Evolutionary conservation across 2,329 filamentous ascomycete genomes (phyloP).

Genomic region (Verticillium dahliae): DNA sequence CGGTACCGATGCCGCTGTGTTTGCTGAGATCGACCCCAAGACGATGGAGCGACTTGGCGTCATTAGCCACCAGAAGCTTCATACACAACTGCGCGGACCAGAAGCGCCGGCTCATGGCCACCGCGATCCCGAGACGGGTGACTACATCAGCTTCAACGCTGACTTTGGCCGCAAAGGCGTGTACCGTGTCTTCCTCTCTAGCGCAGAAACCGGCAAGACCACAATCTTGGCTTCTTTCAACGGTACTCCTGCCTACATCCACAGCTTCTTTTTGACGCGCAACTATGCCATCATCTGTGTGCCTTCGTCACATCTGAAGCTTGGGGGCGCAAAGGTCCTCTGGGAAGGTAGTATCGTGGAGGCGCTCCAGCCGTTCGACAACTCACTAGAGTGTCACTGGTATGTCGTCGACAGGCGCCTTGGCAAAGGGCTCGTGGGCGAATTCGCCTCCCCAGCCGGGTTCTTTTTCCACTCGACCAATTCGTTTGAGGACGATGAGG

Average conservation of each 20-base stretch:
- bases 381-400: constrained; percentile 55
- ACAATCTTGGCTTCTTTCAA: constrained; percentile 64
- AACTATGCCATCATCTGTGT: constrained; percentile 69
- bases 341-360: constrained; percentile 64
- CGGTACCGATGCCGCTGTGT: constrained; percentile 47
- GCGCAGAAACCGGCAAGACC: constrained; percentile 57
- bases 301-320: constrained; percentile 56
- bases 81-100: constrained; percentile 62
- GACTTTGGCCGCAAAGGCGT: constrained; percentile 47
- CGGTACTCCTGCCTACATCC: constrained; percentile 63
- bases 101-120: constrained; percentile 66
- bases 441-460: constrained; percentile 59
- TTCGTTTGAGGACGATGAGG: constrained; percentile 56
- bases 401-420: constrained; percentile 63
- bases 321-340: constrained; percentile 51
- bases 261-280: constrained; percentile 69
- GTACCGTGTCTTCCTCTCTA: constrained; percentile 67
- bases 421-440: constrained; percentile 56
- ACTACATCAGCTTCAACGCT: constrained; percentile 77
- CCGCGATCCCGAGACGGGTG: constrained; percentile 64
- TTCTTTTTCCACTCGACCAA: constrained; percentile 81
- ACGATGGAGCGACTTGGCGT: constrained; percentile 67
- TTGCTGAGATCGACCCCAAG: constrained; percentile 59
- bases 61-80: constrained; percentile 51
- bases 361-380: constrained; percentile 58